phyloP scores from a whole-genome alignment of 176 grass and related monocot genomes.

The Stipa capillata region DNA sequence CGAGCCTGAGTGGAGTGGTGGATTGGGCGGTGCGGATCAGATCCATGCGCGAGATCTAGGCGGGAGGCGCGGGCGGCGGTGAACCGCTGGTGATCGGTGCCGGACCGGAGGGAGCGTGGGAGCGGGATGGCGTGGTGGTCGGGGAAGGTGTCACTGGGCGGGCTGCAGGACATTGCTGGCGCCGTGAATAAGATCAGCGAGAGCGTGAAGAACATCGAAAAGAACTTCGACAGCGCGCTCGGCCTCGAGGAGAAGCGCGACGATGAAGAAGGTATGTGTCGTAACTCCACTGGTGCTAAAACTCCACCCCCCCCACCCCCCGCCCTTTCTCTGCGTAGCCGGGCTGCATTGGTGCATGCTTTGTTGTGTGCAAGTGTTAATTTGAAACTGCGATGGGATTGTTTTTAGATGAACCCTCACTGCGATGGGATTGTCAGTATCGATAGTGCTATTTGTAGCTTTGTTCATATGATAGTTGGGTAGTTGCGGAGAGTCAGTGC shows the following conservation, averaged over 20 bases:
- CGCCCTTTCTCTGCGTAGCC: neutral
- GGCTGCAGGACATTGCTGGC: constrained; percentile 94
- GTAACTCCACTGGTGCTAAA: neutral
- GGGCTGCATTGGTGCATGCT: neutral
- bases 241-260: constrained; percentile 87
- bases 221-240: constrained; percentile 94
- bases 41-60: constrained; percentile 54
- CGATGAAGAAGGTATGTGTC: constrained; percentile 68
- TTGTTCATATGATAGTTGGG: neutral
- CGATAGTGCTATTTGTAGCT: neutral
- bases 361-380: neutral
- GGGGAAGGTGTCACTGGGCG: constrained; percentile 67
- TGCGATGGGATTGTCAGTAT: neutral
- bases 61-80: neutral
- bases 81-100: constrained; percentile 13
- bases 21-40: constrained; percentile 28
- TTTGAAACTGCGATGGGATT: neutral
- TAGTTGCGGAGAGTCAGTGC: neutral
- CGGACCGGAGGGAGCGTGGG: neutral
- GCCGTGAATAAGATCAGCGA: constrained; percentile 96
- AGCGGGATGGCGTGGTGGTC: constrained; percentile 89
- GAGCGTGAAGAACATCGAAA: constrained; percentile 99
- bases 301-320: neutral
- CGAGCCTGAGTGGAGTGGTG: neutral
- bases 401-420: neutral